Conservation (phyloP, 2,329 filamentous ascomycete genomes). For the Paecilomyces sp. region DNA sequence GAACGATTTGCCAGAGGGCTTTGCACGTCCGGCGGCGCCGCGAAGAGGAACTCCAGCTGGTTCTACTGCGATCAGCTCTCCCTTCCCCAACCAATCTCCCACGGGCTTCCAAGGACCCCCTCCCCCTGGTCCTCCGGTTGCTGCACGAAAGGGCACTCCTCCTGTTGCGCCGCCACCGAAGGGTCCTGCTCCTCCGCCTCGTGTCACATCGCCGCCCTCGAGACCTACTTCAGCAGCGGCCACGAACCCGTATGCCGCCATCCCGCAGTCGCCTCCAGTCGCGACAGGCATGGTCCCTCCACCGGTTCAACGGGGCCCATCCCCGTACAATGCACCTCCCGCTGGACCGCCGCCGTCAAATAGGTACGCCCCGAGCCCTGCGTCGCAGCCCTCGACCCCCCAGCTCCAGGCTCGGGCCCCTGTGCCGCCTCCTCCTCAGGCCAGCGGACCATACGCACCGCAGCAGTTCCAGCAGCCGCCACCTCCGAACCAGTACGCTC, state of each 20-base stretch:
- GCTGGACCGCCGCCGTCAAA: constrained; percentile 61
- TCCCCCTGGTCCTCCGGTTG: constrained; percentile 52
- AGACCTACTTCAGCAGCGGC: constrained; percentile 20
- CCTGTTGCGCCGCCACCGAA: constrained; percentile 49
- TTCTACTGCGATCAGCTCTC: constrained; percentile 56
- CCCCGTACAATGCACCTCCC: constrained; percentile 79
- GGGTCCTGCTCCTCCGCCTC: constrained; percentile 20
- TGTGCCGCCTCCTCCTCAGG: constrained; percentile 42
- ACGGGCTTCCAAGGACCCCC: constrained; percentile 35
- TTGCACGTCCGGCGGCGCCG: constrained; percentile 64
- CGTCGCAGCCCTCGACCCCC: constrained; percentile 46
- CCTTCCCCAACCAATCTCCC: constrained; percentile 63
- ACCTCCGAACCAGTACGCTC: constrained; percentile 36
- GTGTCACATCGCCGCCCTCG: background rate
- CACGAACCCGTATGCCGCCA: constrained; percentile 31
- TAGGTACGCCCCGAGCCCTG: constrained; percentile 66
- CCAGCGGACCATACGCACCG: constrained; percentile 53
- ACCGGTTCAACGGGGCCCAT: constrained; percentile 65
- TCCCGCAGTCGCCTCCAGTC: constrained; percentile 37
- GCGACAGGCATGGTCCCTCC: constrained; percentile 41
- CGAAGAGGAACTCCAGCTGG: constrained; percentile 68
- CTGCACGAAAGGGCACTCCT: constrained; percentile 56
- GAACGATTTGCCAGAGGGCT: constrained; percentile 87
- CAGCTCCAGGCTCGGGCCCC: constrained; percentile 39
- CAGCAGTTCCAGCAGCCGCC: constrained; percentile 30